These are phyloP conservation scores for Apophysomyces elegans DNA, from an alignment of 371 early-diverging fungal genomes.

Conservation along the genomic window DNA sequence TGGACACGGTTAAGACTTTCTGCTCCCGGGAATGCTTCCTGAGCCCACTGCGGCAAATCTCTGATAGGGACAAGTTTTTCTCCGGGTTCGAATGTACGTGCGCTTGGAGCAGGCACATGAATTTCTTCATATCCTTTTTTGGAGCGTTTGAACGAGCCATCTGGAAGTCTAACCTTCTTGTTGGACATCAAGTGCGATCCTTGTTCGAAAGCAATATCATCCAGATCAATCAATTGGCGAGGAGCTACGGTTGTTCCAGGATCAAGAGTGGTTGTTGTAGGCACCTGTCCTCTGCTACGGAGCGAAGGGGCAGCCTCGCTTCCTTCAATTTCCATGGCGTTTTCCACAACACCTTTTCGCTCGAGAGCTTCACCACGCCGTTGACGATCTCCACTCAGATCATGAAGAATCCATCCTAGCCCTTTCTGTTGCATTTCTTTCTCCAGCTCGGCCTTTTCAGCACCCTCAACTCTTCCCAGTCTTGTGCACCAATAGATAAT, in stretches of 20 bases:
- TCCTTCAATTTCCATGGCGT: conserved; percentile 55
- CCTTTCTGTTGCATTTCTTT: conserved; percentile 72
- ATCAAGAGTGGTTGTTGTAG: conserved; percentile 47
- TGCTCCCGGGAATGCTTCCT: conserved; percentile 78
- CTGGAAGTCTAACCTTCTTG: conserved; percentile 92
- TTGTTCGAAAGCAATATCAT: conserved; percentile 84
- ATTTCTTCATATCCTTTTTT: conserved; percentile 97
- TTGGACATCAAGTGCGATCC: conserved; percentile 97
- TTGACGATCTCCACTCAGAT: conserved; percentile 66
- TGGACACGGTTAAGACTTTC: conserved; percentile 90
- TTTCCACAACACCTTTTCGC: conserved; percentile 71
- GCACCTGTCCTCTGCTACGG: conserved; percentile 49
- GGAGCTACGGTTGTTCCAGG: conserved; percentile 63
- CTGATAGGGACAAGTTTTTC: conserved; percentile 77
- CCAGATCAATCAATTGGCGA: conserved; percentile 76
- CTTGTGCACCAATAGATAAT: conserved; percentile 91
- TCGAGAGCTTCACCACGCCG: conserved; percentile 75
- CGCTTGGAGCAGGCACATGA: conserved; percentile 92
- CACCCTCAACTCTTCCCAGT: conserved; percentile 75
- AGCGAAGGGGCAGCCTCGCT: conserved; percentile 22
- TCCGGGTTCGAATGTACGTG: conserved; percentile 63
- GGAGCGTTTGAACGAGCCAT: conserved; percentile 90
- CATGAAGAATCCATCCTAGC: conserved; percentile 74
- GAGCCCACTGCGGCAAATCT: conserved; percentile 89
- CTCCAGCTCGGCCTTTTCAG: conserved; percentile 62